Evolutionary conservation across 1,139 yeast species (phyloP), one percentile per base, ranked within the genome.

Genomic region (Diutina pseudorugosa): DNA sequence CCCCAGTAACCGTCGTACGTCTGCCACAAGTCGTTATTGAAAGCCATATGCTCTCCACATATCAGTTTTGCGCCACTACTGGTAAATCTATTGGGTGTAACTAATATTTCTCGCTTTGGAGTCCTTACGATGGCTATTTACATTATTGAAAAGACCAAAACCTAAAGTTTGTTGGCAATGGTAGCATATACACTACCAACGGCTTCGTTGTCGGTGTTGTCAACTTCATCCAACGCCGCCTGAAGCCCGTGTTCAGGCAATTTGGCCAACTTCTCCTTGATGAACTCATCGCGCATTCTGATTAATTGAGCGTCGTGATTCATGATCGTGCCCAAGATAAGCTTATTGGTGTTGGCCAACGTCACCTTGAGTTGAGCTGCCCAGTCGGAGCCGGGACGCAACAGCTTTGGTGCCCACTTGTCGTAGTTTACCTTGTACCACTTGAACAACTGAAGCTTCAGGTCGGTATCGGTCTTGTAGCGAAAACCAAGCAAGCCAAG

Each of bases 391-490:
- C 79, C 81, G 51, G 68, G 69, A 52, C 75, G 63, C 48, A 70
- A 60, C 8, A 80, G 68, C 54, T 71, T 73, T 20, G 65, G 59
- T 4, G 70, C 71, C 81, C 85, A 80, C 33, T 65, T 64, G 52
- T 76, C 76, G 59, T 74, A 80, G 58, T 81, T 72, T 51, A 73
- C 61, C 43, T 61, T 65, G 62, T 74, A 82, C 86, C 87, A 82
- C 12, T 71, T 65, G 78, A 82, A 82, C 6, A 82, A 60, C 52
- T 57, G 57, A 27, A 63, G 52, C 52, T 58, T 65, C 12, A 56
- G 55, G 6, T 56, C 54, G 18, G 52, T 55, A 11, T 56, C 53
- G 19, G 57, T 52, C 53, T 65, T 62, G 57, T 61, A 69, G 52
- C 65, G 65, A 57, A 79, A 69, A 3, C 88, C 88, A 47, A 80